Conservation (phyloP, 2,329 filamentous ascomycete genomes). For the Aphanoascus verrucosus region DNA sequence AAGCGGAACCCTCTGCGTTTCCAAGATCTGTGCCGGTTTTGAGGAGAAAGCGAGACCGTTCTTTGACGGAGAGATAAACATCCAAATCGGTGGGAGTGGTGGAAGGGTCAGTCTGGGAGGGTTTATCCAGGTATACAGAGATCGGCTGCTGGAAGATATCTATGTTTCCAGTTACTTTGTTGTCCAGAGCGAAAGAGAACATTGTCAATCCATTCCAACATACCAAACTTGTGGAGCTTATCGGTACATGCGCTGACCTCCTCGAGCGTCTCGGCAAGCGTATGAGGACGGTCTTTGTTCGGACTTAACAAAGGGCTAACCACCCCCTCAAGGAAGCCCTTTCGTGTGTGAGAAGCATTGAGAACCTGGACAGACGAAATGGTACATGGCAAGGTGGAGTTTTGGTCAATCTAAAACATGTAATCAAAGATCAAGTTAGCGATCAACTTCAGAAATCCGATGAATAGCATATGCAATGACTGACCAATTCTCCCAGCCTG, state of each 20-base stretch:
- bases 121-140: constrained; percentile 68
- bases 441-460: background rate
- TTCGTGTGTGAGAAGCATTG: constrained; percentile 72
- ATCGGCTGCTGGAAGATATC: constrained; percentile 82
- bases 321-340: constrained; percentile 69
- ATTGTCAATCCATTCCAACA: constrained; percentile 21
- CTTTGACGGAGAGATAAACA: constrained; percentile 64
- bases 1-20: constrained; percentile 87
- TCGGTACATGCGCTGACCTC: constrained; percentile 60
- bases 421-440: background rate
- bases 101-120: constrained; percentile 56
- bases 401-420: constrained; percentile 57
- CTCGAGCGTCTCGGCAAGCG: constrained; percentile 65
- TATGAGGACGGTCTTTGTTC: constrained; percentile 57
- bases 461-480: constrained; percentile 16
- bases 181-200: background rate
- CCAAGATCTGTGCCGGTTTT: constrained; percentile 93
- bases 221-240: constrained; percentile 73
- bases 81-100: constrained; percentile 68
- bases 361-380: constrained; percentile 77
- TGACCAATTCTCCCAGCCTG: constrained; percentile 55
- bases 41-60: constrained; percentile 72
- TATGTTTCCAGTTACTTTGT: constrained; percentile 26
- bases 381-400: constrained; percentile 76
- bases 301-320: constrained; percentile 66